Conservation (phyloP, 208 protist genomes). For the Trypanosoma mega region DNA sequence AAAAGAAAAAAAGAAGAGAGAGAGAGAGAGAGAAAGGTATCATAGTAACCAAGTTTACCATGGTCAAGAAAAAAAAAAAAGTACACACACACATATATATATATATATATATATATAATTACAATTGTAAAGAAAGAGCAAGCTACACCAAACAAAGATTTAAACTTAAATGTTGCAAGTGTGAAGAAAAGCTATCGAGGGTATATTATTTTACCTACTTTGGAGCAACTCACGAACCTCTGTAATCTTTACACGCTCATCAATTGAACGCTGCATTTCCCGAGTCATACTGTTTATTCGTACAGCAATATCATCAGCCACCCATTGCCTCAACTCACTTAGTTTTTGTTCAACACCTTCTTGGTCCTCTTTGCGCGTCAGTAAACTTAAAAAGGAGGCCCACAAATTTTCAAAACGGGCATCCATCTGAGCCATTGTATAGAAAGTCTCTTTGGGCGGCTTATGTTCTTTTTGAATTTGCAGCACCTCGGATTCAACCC, state of each 20-base stretch:
- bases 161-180: too few species aligned
- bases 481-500: neutral
- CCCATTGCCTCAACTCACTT: conserved; percentile 35
- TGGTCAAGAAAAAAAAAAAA: conserved; percentile 1
- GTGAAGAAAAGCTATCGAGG: too few species aligned
- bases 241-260: conserved; percentile 52
- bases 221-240: conserved; percentile 58
- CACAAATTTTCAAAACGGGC: conserved; percentile 75
- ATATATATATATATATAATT: neutral
- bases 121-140: neutral
- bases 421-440: conserved; percentile 51
- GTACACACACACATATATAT: conserved; percentile 17
- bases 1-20: conserved; percentile 1
- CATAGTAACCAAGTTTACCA: neutral
- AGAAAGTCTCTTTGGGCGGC: conserved; percentile 11
- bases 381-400: conserved; percentile 53
- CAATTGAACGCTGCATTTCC: conserved; percentile 41
- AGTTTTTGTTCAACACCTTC: conserved; percentile 57
- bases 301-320: conserved; percentile 43
- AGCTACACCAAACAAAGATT: too few species aligned
- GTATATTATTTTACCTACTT: neutral
- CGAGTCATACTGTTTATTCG: conserved; percentile 32
- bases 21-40: neutral
- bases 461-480: conserved; percentile 3
- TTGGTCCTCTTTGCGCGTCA: conserved; percentile 70